Base-by-base conservation (phyloP, 2,329 filamentous ascomycete genomes). In the Samsoniella hepiali region DNA sequence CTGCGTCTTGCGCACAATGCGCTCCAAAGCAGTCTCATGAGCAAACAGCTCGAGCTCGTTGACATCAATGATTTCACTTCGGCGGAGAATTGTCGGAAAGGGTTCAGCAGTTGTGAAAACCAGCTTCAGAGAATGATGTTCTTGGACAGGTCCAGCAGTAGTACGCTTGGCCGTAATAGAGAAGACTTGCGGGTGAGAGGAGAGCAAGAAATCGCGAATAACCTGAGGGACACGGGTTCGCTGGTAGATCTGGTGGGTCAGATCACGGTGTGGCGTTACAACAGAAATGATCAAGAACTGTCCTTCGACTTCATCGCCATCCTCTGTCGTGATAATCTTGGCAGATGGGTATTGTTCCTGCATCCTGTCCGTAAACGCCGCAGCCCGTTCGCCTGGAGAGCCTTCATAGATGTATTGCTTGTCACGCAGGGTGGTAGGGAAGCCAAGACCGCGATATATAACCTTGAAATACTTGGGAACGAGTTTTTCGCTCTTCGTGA, bases 381-480 rank as follows among this genome's bases (percentile, higher is more conserved):
- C 86, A 47, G 91, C 87, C 29, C 90, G 86, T 75, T 98, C 94
- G 7, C 82, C 87, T 0, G 89, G 83, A 1, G 87, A 85, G 0
- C 91, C 93, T 75, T 98, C 92, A 69, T 96, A 96, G 62, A 98
- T 89, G 74, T 92, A 98, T 64, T 94, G 89, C 77, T 97, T 97
- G 75, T 97, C 93, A 58, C 93, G 85, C 29, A 98, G 75, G 56
- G 84, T 89, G 1, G 86, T 72, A 1, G 93, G 91, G 75, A 97
- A 98, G 1, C 94, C 93, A 62, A 97, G 85, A 5, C 94, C 94
- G 71, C 89, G 91, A 79, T 95, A 98, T 13, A 88, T 83, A 34
- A 98, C 93, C 67, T 91, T 90, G 84, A 96, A 98, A 77, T 96
- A 98, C 66, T 94, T 90, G 11, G 91, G 89, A 65, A 89, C 86